These are phyloP conservation scores for Monosporascus sp. DNA, from an alignment of 2,329 filamentous ascomycete genomes.

Conservation along the genomic window DNA sequence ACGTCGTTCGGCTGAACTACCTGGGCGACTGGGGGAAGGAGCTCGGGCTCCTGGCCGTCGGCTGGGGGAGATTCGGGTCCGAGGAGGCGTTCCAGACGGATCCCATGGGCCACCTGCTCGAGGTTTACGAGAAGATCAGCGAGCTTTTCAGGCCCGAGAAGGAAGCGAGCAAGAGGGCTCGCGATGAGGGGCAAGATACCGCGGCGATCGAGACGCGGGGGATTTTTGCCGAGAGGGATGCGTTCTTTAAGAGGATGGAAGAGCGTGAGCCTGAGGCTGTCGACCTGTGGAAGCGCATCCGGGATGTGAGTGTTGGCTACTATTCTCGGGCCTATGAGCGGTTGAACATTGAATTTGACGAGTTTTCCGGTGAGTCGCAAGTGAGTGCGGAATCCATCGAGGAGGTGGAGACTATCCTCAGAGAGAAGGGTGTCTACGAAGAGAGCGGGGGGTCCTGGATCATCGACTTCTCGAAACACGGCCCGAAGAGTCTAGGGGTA, in stretches of 20 bases:
- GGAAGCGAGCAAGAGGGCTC: slow-evolving; percentile 45
- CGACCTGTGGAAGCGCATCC: slow-evolving; percentile 48
- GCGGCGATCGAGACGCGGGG: slow-evolving; percentile 32
- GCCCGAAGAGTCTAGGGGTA: slow-evolving; percentile 61
- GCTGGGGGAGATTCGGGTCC: slow-evolving; percentile 60
- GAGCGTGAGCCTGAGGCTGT: slow-evolving; percentile 49
- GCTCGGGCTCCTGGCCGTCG: slow-evolving; percentile 58
- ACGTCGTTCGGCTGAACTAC: slow-evolving; percentile 65
- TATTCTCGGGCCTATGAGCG: slow-evolving; percentile 51
- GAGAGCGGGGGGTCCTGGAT: slow-evolving; percentile 55
- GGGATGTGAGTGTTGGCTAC: slow-evolving; percentile 48
- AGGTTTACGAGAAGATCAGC: slow-evolving; percentile 64
- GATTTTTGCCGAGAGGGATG: slow-evolving; percentile 43
- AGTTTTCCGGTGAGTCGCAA: slow-evolving; percentile 62
- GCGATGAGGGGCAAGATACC: slow-evolving; percentile 33
- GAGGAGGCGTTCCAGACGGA: slow-evolving; percentile 59
- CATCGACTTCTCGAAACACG: slow-evolving; percentile 65
- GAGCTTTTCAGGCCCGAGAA: slow-evolving; percentile 49
- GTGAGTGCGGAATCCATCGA: slow-evolving; percentile 44
- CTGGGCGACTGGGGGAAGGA: slow-evolving; percentile 73
- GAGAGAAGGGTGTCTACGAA: slow-evolving; percentile 55
- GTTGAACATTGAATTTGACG: slow-evolving; percentile 52
- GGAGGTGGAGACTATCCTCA: slow-evolving; percentile 55
- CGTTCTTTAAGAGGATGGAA: slow-evolving; percentile 56
- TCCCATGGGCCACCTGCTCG: slow-evolving; percentile 63